Evolutionary conservation across 306 rosid genomes (phyloP).

Genomic region (Vachellia pachyceras): DNA sequence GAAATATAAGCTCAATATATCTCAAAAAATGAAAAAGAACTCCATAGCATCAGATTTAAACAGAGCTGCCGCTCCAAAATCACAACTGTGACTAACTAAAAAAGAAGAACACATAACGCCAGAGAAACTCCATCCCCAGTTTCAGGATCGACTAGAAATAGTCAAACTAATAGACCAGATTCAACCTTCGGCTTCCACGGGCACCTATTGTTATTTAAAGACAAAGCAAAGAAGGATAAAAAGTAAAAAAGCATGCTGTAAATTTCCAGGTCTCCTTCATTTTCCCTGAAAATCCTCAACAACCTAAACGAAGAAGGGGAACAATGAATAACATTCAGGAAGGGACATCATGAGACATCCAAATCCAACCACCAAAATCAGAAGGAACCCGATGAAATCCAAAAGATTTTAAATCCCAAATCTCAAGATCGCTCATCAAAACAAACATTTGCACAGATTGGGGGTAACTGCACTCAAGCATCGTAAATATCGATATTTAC

Average conservation of each 20-base stretch:
- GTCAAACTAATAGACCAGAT: slow-evolving; percentile 1
- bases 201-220: background rate
- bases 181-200: slow-evolving; percentile 9
- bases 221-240: background rate
- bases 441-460: background rate
- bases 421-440: background rate
- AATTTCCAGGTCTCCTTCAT: slow-evolving; percentile 12
- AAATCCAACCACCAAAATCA: slow-evolving; percentile 3
- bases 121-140: slow-evolving; percentile 16
- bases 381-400: background rate
- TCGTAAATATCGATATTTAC: background rate
- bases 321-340: background rate
- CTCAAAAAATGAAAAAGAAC: slow-evolving; percentile 31
- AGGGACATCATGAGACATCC: slow-evolving; percentile 4
- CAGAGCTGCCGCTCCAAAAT: background rate
- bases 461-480: background rate
- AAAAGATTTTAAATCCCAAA: slow-evolving; percentile 10
- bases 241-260: background rate
- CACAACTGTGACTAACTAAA: background rate
- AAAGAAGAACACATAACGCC: background rate
- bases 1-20: slow-evolving; percentile 28
- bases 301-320: slow-evolving; percentile 24
- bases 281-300: slow-evolving; percentile 17
- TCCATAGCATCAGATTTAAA: background rate
- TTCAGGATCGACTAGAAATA: background rate